These are phyloP conservation scores for Eimeria sp. DNA, from an alignment of 169 alveolate genomes.

Conservation along the genomic window DNA sequence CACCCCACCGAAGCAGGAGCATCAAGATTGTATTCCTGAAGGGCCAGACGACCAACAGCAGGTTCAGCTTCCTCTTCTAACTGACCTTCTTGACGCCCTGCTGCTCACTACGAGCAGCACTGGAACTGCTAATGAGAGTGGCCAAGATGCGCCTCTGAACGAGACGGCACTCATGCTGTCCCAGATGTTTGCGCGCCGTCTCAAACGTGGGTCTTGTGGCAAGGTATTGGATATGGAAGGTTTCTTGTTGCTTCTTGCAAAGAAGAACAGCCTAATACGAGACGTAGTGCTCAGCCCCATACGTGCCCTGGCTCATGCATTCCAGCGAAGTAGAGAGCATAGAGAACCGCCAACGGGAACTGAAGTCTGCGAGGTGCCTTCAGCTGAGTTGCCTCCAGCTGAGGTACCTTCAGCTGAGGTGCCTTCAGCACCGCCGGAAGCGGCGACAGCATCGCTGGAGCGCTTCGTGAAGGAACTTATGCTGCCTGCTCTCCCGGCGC, in stretches of 20 bases:
- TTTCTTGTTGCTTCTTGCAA: slow-evolving; percentile 50
- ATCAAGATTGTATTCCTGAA: slow-evolving; percentile 21
- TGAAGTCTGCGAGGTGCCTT: slow-evolving; percentile 1
- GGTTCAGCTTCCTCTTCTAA: slow-evolving; percentile 38
- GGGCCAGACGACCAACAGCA: background rate
- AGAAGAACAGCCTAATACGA: slow-evolving; percentile 29
- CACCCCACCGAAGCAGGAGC: slow-evolving; percentile 30
- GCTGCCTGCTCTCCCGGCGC: slow-evolving; percentile 76
- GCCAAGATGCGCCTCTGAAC: slow-evolving; percentile 25
- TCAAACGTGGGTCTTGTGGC: slow-evolving; percentile 56
- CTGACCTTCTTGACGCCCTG: slow-evolving; percentile 63
- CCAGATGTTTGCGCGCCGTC: slow-evolving; percentile 55
- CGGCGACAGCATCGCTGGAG: slow-evolving; percentile 12
- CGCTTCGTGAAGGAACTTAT: slow-evolving; percentile 52
- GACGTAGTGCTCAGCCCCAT: slow-evolving; percentile 65
- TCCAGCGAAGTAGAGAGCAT: background rate
- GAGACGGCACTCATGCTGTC: slow-evolving; percentile 51
- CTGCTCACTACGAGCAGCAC: slow-evolving; percentile 41
- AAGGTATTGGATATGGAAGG: slow-evolving; percentile 37
- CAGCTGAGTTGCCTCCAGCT: background rate
- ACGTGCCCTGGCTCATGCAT: slow-evolving; percentile 2
- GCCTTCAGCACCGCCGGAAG: slow-evolving; percentile 35
- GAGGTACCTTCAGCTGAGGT: background rate
- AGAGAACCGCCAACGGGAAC: background rate
- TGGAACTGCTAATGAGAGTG: background rate